A percentile compares a stretch with the other conserved stretches of the same genome.
phyloP scores from a whole-genome alignment of 495 filamentous ascomycete genomes.

The Penicillium egyptiacum region DNA sequence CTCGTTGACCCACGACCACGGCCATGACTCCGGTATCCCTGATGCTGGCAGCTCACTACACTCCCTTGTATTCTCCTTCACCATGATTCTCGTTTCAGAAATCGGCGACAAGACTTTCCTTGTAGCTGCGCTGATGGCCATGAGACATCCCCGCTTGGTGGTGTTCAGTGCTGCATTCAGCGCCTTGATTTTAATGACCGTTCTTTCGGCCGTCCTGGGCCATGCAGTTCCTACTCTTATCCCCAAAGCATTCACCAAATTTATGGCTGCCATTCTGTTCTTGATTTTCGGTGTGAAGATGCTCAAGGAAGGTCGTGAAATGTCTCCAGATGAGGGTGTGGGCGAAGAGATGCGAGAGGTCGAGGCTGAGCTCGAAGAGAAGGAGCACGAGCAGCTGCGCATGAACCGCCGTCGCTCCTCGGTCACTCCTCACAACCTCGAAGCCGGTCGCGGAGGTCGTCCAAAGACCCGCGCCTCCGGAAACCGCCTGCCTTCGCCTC shows the following conservation, averaged over 20 bases:
- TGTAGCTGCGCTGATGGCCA: conserved; percentile 96
- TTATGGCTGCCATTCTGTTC: conserved; percentile 81
- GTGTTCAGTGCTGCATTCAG: conserved; percentile 94
- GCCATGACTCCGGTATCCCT: conserved; percentile 34
- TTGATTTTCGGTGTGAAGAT: conserved; percentile 84
- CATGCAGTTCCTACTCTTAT: conserved; percentile 91
- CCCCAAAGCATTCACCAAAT: conserved; percentile 82
- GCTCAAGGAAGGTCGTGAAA: conserved; percentile 82
- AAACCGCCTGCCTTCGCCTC: conserved; percentile 54
- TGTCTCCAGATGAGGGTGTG: conserved; percentile 85
- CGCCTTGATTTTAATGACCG: conserved; percentile 89
- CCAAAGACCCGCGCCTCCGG: conserved; percentile 46
- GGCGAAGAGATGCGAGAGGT: conserved; percentile 96
- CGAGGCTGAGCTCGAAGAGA: conserved; percentile 91
- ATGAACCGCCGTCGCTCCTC: conserved; percentile 55
- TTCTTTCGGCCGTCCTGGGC: conserved; percentile 93
- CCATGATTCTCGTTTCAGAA: conserved; percentile 97
- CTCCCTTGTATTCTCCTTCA: conserved; percentile 87
- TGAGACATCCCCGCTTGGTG: conserved; percentile 91
- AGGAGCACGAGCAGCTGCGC: conserved; percentile 66
- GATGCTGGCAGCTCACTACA: conserved; percentile 82
- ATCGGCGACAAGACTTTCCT: conserved; percentile 98
- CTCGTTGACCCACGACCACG: conserved; percentile 14
- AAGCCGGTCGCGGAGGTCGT: conserved; percentile 47
- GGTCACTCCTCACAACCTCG: conserved; percentile 50